Evolutionary conservation across 805 yeast genomes (phyloP), one percentile per base, ranked within the genome.

Genomic region (Candida qinlingensis): DNA sequence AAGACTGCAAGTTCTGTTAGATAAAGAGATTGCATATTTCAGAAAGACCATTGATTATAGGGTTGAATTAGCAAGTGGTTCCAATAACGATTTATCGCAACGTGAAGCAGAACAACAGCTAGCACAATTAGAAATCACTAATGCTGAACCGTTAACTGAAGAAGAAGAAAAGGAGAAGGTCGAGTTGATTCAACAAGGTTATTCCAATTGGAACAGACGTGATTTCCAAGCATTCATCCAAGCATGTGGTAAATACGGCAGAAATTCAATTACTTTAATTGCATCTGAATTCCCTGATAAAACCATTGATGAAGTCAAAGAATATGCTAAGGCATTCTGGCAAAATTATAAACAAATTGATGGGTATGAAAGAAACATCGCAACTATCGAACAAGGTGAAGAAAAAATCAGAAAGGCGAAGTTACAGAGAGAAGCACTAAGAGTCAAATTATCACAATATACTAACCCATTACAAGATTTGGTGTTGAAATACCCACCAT

Each of bases 321-420:
- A 79, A 36, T 94, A 92, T 63, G 82, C 91, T 10, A 74, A 75
- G 45, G 85, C 76, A 8, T 94, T 94, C 65, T 94, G 98, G 99
- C 60, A 75, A 28, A 76, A 85, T 45, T 84, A 81, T 60, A 73
- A 78, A 44, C 87, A 83, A 56, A 84, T 94, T 53, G 98, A 92
- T 34, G 96, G 96, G 9, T 85, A 83, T 66, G 99, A 94, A 56
- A 78, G 87, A 54, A 88, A 85, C 65, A 68, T 91, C 46, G 72
- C 76, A 19, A 92, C 83, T 58, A 88, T 94, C 52, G 96, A 90
- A 60, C 75, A 78, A 4, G 99, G 98, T 12, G 98, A 94, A 63
- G 96, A 90, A 52, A 85, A 79, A 64, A 76, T 87, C 28, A 72
- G 80, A 42, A 81, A 79, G 58, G 62, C 76, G 8, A 77, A 76